A percentile compares a stretch with the other conserved stretches of the same genome.
Evolutionary conservation across 768 basidiomycete species (phyloP).

Genomic region (Dioszegia hungarica): DNA sequence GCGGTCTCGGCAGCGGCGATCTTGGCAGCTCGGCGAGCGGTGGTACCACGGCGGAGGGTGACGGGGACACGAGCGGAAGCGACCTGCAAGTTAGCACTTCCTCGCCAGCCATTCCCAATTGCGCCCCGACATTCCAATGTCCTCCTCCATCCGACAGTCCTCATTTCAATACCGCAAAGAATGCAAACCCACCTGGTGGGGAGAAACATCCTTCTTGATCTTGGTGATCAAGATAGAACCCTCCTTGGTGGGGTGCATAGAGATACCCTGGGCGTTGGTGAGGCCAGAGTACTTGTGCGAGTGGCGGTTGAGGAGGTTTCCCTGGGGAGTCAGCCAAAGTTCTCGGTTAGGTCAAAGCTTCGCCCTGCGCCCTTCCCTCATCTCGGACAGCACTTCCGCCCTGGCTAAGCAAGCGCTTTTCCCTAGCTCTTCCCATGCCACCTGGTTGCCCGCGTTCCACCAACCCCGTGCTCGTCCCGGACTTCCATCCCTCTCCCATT

Average conservation of each 20-base stretch:
- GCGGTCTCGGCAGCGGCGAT: constrained; percentile 48
- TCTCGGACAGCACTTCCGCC: too few relatives aligned
- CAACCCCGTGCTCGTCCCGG: not conserved
- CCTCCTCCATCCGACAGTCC: too few relatives aligned
- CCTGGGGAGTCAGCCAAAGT: constrained; percentile 49
- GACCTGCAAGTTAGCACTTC: constrained; percentile 20
- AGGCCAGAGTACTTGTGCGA: constrained; percentile 90
- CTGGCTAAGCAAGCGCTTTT: not conserved
- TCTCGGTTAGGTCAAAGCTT: not conserved
- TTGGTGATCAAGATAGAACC: constrained; percentile 43
- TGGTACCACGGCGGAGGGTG: constrained; percentile 37
- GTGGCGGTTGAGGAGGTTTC: constrained; percentile 71
- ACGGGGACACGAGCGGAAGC: constrained; percentile 36
- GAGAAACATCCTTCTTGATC: constrained; percentile 43
- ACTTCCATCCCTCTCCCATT: not conserved
- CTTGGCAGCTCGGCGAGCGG: constrained; percentile 45
- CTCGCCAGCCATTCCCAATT: too few relatives aligned
- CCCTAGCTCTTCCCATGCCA: not conserved
- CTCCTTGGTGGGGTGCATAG: constrained; percentile 34
- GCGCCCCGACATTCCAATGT: too few relatives aligned
- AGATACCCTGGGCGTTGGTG: constrained; percentile 65
- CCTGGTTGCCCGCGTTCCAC: not conserved
- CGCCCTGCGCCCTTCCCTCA: not conserved
- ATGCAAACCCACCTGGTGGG: constrained; percentile 31
- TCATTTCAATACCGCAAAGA: not conserved